Percentiles rank a stretch among this genome's conserved stretches.
Conservation (phyloP, 139 green algal species). For the Coelastrella sp. region DNA sequence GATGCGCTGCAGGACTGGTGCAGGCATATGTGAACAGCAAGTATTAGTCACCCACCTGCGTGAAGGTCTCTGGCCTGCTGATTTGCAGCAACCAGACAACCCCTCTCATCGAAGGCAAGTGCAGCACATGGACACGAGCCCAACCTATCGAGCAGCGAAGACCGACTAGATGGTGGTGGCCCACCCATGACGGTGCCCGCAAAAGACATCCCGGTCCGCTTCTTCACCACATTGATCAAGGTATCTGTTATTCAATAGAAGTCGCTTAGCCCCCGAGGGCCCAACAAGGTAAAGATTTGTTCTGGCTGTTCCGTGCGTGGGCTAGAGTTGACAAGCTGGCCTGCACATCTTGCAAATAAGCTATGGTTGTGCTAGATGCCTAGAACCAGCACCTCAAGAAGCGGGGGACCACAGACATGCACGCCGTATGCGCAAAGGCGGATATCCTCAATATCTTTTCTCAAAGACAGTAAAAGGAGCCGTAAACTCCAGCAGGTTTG, state of each 20-base stretch:
- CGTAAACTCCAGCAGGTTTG: too few species aligned
- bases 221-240: neutral
- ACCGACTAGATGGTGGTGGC: neutral
- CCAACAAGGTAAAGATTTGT: neutral
- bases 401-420: too few species aligned
- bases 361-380: too few species aligned
- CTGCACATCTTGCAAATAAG: too few species aligned
- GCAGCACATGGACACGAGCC: conserved; percentile 37
- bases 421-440: too few species aligned
- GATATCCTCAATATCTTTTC: too few species aligned
- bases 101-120: conserved; percentile 21
- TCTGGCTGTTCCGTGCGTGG: too few species aligned
- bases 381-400: too few species aligned
- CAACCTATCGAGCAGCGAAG: neutral
- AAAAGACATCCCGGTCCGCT: neutral
- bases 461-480: too few species aligned
- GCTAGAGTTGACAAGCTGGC: too few species aligned
- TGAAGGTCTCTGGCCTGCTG: conserved; percentile 25
- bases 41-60: neutral
- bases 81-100: conserved; percentile 24
- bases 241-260: neutral
- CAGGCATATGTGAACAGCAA: neutral
- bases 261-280: neutral
- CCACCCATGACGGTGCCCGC: neutral
- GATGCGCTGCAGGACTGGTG: too few species aligned